Conservation (phyloP, 1,139 yeast species). For the Scheffersomyces illinoinensis region DNA sequence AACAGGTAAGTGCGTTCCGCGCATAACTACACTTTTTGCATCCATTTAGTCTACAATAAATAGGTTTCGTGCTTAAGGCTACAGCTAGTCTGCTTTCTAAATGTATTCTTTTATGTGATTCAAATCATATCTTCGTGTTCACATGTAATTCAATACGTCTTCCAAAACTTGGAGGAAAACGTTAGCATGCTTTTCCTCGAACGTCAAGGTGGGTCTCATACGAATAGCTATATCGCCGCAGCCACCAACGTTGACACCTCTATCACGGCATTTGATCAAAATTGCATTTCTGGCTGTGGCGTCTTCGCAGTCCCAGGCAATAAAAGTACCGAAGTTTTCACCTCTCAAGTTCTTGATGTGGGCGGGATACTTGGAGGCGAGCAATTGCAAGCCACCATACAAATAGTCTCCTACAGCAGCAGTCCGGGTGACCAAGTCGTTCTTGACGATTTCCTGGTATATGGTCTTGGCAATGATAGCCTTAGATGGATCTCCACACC, state of each 20-base stretch:
- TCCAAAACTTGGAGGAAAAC: constrained; percentile 51
- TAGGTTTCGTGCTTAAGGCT: neutral
- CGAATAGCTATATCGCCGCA: constrained; percentile 67
- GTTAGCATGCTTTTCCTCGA: constrained; percentile 68
- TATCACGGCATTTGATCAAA: constrained; percentile 47
- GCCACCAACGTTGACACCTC: constrained; percentile 73
- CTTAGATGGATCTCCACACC: constrained; percentile 83
- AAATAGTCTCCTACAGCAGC: constrained; percentile 62
- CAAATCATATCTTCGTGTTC: neutral
- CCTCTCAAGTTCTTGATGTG: constrained; percentile 61
- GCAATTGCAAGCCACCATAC: constrained; percentile 43
- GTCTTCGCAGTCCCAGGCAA: constrained; percentile 68
- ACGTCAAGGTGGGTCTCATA: constrained; percentile 69
- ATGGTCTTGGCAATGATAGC: constrained; percentile 65
- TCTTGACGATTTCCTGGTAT: constrained; percentile 54
- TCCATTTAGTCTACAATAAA: neutral
- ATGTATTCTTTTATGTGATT: no score
- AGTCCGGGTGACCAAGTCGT: constrained; percentile 53
- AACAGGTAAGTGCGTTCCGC: neutral
- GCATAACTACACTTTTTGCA: neutral
- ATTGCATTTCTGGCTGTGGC: constrained; percentile 52
- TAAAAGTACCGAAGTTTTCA: constrained; percentile 65
- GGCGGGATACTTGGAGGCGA: constrained; percentile 47
- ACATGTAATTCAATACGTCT: constrained; percentile 16
- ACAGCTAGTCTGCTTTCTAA: neutral